Base-by-base conservation (phyloP, 2,329 filamentous ascomycete species). In the Immersiporthe knoxdaviesiana region DNA sequence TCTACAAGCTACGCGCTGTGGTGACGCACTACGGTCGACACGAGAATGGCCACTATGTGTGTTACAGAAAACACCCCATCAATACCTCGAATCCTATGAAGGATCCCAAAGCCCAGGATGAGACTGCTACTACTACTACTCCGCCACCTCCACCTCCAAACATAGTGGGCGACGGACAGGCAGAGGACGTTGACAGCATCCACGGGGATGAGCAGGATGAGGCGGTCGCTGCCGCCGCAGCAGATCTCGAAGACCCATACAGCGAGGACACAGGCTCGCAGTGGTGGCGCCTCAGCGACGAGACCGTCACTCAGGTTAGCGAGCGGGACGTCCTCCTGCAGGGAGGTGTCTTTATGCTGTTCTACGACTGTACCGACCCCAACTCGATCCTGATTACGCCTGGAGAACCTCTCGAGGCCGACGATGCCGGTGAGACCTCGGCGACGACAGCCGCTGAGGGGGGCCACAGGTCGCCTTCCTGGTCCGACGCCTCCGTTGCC, bases 21-120 rank as follows among this genome's bases (percentile, higher is more conserved):
- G 88, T 98, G 12, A 96, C 93, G 0, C 96, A 98, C 77, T 92
- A 92, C 71, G 96, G 96, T 4, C 86, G 92, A 41, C 96, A 98
- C 78, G 94, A 97, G 72, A 97, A 97, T 74, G 96, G 96, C 0
- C 96, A 99, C 80, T 98, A 99, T 74, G 90, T 97, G 52, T 97
- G 93, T 77, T 97, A 96, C 78, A 87, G 93, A 65, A 92, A 91
- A 75, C 91, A 93, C 75, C 84, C 88, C 30, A 75, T 76, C 11
- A 92, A 91, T 75, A 90, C 93, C 75, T 84, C 87, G 21, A 75
- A 76, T 12, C 69, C 72, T 41, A 73, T 54, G 18, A 37, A 27
- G 30, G 27, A 30, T n/a, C 16, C 52, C 32, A 52, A 52, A 56
- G 65, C 70, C 7, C 69, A 72, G 11, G 72, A 69, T 5, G 63